Conservation (phyloP, 352 stramenopile species). For the Albugo laibachii region DNA sequence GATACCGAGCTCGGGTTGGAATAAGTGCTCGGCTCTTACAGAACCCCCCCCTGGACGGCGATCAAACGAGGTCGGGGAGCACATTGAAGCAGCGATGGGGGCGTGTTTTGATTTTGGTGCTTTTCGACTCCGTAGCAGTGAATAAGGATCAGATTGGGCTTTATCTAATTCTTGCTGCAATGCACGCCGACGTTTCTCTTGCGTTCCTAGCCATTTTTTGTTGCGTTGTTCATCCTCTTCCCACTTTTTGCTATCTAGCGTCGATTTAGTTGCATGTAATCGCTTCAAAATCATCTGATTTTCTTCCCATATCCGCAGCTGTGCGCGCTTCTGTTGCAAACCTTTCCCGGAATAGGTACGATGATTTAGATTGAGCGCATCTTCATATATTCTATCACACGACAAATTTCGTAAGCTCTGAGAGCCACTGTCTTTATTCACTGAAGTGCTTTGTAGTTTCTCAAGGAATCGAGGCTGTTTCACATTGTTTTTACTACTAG, state of each 20-base stretch:
- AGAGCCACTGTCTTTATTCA: no score
- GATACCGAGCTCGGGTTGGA: no score
- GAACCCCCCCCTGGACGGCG: no score
- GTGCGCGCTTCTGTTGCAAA: constrained; percentile 33
- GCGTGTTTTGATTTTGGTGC: background rate
- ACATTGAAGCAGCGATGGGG: no score
- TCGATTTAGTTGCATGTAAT: constrained; percentile 37
- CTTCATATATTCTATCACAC: background rate
- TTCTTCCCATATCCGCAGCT: constrained; percentile 49
- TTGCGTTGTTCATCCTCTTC: constrained; percentile 55
- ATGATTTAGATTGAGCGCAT: constrained; percentile 1
- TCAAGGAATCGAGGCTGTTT: constrained; percentile 1
- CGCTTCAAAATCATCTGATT: constrained; percentile 54
- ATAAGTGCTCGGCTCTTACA: no score
- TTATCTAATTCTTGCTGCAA: constrained; percentile 32
- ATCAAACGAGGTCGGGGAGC: no score
- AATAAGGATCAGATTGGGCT: constrained; percentile 23
- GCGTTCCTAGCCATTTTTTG: constrained; percentile 35
- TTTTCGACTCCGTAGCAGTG: constrained; percentile 8
- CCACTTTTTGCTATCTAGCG: constrained; percentile 43
- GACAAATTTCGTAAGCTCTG: constrained; percentile 1
- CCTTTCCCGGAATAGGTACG: constrained; percentile 3
- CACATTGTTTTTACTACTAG: background rate
- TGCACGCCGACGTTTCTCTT: constrained; percentile 23
- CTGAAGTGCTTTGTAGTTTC: no score